Conservation (phyloP, 164 flowering plant genomes). For the Magnolia officinalis region DNA sequence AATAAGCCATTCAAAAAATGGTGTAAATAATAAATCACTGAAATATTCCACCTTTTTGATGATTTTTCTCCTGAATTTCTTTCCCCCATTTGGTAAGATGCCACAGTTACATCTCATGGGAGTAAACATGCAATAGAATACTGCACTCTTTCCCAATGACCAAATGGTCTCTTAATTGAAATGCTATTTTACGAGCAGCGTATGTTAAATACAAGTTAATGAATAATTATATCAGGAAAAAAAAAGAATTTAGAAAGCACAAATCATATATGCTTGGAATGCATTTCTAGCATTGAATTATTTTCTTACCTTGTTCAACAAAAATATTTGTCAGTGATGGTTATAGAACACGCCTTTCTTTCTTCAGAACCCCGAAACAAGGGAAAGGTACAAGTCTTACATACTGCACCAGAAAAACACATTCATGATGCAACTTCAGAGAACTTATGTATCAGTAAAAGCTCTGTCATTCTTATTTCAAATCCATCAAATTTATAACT, state of each 20-base stretch:
- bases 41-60: too few species aligned
- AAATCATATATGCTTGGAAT: background rate
- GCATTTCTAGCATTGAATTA: background rate
- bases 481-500: too few species aligned
- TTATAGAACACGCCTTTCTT: conserved; percentile 69
- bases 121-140: background rate
- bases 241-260: too few species aligned
- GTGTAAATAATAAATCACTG: too few species aligned
- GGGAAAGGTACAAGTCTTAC: conserved; percentile 69
- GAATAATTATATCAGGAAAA: background rate
- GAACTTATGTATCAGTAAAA: too few species aligned
- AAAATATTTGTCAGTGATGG: conserved; percentile 66
- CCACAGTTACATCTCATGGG: background rate
- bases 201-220: background rate
- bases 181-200: background rate
- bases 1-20: too few species aligned
- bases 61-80: too few species aligned
- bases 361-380: conserved; percentile 69
- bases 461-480: too few species aligned
- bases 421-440: background rate
- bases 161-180: background rate
- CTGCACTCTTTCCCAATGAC: background rate
- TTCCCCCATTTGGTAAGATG: background rate
- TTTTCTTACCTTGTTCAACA: conserved; percentile 66
- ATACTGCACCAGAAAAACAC: conserved; percentile 34